Evolutionary conservation across 78 protist species (phyloP).

Genomic region (Creolimax fragrantissima): DNA sequence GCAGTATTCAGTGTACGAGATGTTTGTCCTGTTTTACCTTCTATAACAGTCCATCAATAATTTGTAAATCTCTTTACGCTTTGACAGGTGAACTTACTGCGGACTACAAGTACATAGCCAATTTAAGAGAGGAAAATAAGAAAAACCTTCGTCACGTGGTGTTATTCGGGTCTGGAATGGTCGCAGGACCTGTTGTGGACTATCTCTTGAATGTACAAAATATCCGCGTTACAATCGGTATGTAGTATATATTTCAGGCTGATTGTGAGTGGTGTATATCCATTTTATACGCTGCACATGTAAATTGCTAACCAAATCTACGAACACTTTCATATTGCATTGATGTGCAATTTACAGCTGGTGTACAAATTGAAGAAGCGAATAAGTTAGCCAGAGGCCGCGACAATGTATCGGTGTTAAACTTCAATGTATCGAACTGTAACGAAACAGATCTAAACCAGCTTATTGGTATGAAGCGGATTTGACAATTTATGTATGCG

Average conservation of each 20-base stretch:
- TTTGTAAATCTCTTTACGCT: no score
- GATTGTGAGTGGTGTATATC: no score
- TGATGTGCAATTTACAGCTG: background rate
- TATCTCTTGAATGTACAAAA: background rate
- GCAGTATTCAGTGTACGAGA: no score
- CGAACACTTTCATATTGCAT: no score
- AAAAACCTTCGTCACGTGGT: slow-evolving; percentile 8
- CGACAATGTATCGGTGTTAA: background rate
- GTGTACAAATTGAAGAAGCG: background rate
- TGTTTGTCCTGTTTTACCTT: no score
- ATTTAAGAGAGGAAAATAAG: background rate
- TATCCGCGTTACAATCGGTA: slow-evolving; percentile 20
- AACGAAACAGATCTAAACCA: background rate
- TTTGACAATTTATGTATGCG: no score
- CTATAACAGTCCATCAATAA: no score
- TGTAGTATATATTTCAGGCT: background rate
- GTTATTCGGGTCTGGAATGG: slow-evolving; percentile 53
- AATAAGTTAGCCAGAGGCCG: background rate
- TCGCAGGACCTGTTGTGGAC: slow-evolving; percentile 34
- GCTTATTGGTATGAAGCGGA: background rate
- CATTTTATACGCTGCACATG: no score
- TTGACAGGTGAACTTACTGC: slow-evolving; percentile 41
- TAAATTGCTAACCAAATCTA: no score
- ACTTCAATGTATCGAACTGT: background rate
- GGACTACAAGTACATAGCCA: slow-evolving; percentile 25